A percentile compares a stretch with the other conserved stretches of the same genome.
Evolutionary conservation across 306 rosid genomes (phyloP).

Genomic region (Glycine tomentella): DNA sequence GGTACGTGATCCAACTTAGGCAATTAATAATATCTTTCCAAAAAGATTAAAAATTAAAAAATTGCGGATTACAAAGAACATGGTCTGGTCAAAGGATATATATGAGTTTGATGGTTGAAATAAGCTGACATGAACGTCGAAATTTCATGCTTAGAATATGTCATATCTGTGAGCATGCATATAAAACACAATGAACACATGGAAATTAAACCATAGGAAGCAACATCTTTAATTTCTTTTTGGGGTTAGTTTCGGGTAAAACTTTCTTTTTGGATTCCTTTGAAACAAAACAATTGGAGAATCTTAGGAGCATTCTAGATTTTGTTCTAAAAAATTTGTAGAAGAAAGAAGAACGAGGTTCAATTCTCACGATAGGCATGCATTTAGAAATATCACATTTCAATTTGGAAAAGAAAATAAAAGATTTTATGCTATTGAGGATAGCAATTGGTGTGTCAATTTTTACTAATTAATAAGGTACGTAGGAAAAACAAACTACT

Average conservation of each 20-base stretch:
- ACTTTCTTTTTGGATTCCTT: background rate
- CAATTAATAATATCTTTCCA: no score
- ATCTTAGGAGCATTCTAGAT: background rate
- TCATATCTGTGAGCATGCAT: background rate
- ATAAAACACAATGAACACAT: no score
- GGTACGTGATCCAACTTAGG: no score
- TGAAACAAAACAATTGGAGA: background rate
- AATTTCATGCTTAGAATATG: background rate
- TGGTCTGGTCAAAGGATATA: background rate
- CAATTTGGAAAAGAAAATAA: background rate
- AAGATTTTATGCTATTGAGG: no score
- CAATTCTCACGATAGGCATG: background rate
- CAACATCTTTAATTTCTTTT: background rate
- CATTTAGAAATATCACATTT: background rate
- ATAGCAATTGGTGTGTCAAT: no score
- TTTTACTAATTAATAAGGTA: no score
- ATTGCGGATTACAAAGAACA: background rate
- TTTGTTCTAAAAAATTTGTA: no score
- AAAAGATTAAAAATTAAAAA: no score
- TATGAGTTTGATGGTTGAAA: background rate
- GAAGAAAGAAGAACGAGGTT: background rate
- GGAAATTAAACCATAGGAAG: background rate
- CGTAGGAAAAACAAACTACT: no score
- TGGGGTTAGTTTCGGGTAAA: background rate
- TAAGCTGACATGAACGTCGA: background rate